Evolutionary conservation across 2,329 filamentous ascomycete species (phyloP), one percentile per base, ranked within the genome.

Genomic region (Exserohilum rostratum): DNA sequence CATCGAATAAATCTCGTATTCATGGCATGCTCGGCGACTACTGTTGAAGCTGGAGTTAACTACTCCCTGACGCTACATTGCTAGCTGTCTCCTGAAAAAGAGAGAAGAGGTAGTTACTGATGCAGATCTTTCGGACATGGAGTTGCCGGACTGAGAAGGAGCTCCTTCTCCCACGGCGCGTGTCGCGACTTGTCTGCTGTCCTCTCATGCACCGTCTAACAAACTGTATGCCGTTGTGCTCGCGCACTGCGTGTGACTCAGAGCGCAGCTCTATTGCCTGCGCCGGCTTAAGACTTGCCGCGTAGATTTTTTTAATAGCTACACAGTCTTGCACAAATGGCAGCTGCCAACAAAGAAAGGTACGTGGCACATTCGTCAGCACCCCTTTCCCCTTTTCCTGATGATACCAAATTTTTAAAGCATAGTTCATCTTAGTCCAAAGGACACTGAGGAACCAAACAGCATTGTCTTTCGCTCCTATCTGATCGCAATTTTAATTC

Each of bases 381-480:
- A 20, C 42, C 52, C 35, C 38, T 46, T 31, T 15, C 25, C 42
- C 50, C 46, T 50, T 68, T 66, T 58, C 50, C 62, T 76, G 73
- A 77, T 77, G 71, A 76, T 71, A 65, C 55, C 62, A 64, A 59
- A 67, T 63, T 68, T 65, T 71, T 52, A 58, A 76, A 71, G 74
- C 73, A 77, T 77, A 76, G 74, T 77, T 77, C 75, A 77, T 66
- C 75, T 73, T 72, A 77, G 70, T 70, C 66, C 66, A 60, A 40
- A 53, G 69, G 66, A 65, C 66, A 58, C 62, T 77, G 75, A 68
- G 73, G 73, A 76, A 73, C 64, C 70, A 75, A 71, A 65, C 60
- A 69, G 71, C 66, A 68, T 68, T 69, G 73, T 77, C 74, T 76
- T 77, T 77, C 74, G 71, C 74, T 71, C 73, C 75, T 76, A 76